These are phyloP conservation scores for Phytophthora meadii DNA, from an alignment of 352 stramenopile species.

Conservation along the genomic window DNA sequence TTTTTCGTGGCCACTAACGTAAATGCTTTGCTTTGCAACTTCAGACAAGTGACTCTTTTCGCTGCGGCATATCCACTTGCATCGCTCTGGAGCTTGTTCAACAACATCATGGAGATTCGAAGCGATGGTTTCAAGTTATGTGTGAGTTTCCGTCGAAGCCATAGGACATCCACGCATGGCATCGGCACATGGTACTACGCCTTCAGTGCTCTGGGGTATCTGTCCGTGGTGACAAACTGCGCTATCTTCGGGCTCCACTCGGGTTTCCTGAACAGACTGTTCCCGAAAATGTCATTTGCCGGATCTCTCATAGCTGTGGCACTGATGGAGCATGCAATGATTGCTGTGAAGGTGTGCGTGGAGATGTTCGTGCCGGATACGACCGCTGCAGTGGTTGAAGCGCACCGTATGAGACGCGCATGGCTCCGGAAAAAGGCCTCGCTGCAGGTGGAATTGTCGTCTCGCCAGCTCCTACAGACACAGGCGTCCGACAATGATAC, in stretches of 20 bases:
- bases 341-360: constrained; percentile 80
- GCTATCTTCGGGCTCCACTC: constrained; percentile 94
- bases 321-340: constrained; percentile 83
- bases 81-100: constrained; percentile 92
- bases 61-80: constrained; percentile 93
- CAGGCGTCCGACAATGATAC: constrained; percentile 34
- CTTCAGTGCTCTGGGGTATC: constrained; percentile 91
- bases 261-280: constrained; percentile 75
- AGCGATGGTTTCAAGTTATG: constrained; percentile 96
- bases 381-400: constrained; percentile 62
- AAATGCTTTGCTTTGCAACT: constrained; percentile 24
- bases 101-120: constrained; percentile 96
- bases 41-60: constrained; percentile 94
- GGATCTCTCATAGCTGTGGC: constrained; percentile 61
- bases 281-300: constrained; percentile 68
- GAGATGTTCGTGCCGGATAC: constrained; percentile 82
- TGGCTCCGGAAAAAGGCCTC: constrained; percentile 76
- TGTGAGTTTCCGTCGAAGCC: constrained; percentile 79
- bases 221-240: constrained; percentile 95
- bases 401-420: constrained; percentile 71
- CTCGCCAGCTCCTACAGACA: constrained; percentile 47
- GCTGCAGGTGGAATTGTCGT: constrained; percentile 75
- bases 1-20: too few species aligned
- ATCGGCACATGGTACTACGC: constrained; percentile 95
- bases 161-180: constrained; percentile 67